Percentiles rank a stretch among this genome's conserved stretches.
Evolutionary conservation across 257 asterid species (phyloP).

Genomic region (Solanum gandarillasii): DNA sequence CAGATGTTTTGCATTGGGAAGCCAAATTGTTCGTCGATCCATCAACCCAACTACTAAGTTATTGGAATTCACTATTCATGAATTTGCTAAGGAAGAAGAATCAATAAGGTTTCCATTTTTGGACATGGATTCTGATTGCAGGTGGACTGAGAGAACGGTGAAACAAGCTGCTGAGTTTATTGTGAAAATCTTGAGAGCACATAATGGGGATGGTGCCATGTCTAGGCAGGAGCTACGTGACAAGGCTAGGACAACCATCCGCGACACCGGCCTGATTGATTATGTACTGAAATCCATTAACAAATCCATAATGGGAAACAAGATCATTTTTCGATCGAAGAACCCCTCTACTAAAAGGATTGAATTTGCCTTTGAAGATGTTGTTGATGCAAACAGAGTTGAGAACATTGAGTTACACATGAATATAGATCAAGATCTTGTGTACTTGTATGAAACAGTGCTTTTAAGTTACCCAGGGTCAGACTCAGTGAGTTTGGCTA

Average conservation of each 20-base stretch:
- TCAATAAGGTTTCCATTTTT: not conserved
- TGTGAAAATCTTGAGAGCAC: constrained; percentile 7
- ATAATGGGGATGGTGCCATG: not conserved
- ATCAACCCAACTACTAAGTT: constrained; percentile 31
- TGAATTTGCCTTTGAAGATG: constrained; percentile 9
- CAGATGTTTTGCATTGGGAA: constrained; percentile 39
- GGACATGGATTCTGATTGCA: constrained; percentile 4
- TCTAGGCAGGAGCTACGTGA: constrained; percentile 24
- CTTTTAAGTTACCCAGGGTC: constrained; percentile 25
- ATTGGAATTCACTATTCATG: constrained; percentile 40
- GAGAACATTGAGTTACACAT: constrained; percentile 11
- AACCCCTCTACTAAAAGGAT: constrained; percentile 15
- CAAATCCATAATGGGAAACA: constrained; percentile 10
- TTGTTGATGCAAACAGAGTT: not conserved
- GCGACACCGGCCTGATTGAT: constrained; percentile 19
- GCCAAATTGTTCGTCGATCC: constrained; percentile 38
- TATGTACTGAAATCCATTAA: constrained; percentile 18
- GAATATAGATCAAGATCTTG: constrained; percentile 28
- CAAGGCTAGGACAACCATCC: constrained; percentile 10
- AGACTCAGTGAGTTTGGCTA: constrained; percentile 12
- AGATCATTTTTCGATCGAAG: constrained; percentile 10
- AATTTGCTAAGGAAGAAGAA: not conserved
- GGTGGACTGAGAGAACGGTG: constrained; percentile 15
- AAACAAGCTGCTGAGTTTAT: constrained; percentile 16
- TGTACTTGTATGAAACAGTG: constrained; percentile 37